Conservation (phyloP, 192 early-diverging fungal species). For the Backusella circina region DNA sequence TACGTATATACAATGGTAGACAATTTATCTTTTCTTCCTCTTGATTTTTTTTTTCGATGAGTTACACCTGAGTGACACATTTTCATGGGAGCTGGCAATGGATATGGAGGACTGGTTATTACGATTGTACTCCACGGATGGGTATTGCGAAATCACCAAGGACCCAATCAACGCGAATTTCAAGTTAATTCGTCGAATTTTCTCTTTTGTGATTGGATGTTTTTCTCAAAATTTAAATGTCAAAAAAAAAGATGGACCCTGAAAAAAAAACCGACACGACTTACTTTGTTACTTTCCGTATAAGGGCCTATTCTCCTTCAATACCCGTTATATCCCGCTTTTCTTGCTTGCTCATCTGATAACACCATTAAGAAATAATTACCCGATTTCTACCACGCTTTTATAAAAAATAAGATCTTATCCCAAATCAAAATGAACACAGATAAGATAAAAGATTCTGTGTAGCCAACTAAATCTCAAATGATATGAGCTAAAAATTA, state of each 20-base stretch:
- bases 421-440: neutral
- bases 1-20: neutral
- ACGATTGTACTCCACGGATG: neutral
- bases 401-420: neutral
- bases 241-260: slow-evolving; percentile 2
- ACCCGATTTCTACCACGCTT: neutral
- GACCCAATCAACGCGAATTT: neutral
- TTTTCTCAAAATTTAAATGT: neutral
- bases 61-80: neutral
- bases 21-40: neutral
- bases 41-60: neutral
- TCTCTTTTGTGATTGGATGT: neutral
- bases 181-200: neutral
- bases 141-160: neutral
- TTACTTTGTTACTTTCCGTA: neutral
- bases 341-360: slow-evolving; percentile 1
- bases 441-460: neutral
- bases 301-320: neutral
- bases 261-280: neutral
- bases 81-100: slow-evolving; percentile 3
- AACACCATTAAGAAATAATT: neutral
- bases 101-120: neutral
- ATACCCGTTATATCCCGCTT: neutral
- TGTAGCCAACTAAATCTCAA: neutral
- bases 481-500: neutral